Evolutionary conservation across 2,329 filamentous ascomycete genomes (phyloP), one percentile per base, ranked within the genome.

Genomic region (Magnaporthiopsis incrustans): DNA sequence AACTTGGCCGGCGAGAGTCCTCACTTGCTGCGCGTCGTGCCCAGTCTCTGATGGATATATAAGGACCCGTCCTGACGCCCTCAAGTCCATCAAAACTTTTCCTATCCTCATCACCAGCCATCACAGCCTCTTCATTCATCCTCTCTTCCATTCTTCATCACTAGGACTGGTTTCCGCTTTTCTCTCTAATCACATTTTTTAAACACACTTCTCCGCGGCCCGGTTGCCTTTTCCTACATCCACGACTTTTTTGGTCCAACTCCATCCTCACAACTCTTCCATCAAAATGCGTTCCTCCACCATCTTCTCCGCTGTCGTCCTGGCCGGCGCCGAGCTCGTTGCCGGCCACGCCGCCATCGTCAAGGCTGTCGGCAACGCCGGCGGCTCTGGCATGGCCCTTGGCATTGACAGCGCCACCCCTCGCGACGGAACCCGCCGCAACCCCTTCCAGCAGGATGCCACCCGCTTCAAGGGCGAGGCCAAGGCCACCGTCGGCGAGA

Each of bases 391-490:
- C 69, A 80, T 78, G 76, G 79, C 75, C n/a, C 74, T 82, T 3
- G 78, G 77, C 65, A 72, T 89, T 66, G 80, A 83, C 72, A 77
- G 80, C 61, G 70, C 69, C 68, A 88, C 85, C 62, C 85, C 86
- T 57, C 85, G 86, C 66, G 84, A 87, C 67, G 86, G 85, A 58
- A 87, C 85, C 27, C 73, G 76, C 18, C 81, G 85, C 66, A 75
- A 79, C 61, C 86, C 86, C 58, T 88, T 87, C 78, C 86, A 89
- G 75, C 81, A 83, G 67, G 86, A 89, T 68, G 79, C 80, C 62
- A 89, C 85, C 63, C 83, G 84, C 64, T 89, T 89, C 81, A 76
- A 77, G 63, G 83, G 83, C 57, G 77, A 75, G 57, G 74, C 79
- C 22, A 82, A 79, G 18, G 78, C 80, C 50, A 79, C 79, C 27